Evolutionary conservation across 805 yeast genomes (phyloP), one percentile per base, ranked within the genome.

Genomic region (Saccharomyces eubayanus): DNA sequence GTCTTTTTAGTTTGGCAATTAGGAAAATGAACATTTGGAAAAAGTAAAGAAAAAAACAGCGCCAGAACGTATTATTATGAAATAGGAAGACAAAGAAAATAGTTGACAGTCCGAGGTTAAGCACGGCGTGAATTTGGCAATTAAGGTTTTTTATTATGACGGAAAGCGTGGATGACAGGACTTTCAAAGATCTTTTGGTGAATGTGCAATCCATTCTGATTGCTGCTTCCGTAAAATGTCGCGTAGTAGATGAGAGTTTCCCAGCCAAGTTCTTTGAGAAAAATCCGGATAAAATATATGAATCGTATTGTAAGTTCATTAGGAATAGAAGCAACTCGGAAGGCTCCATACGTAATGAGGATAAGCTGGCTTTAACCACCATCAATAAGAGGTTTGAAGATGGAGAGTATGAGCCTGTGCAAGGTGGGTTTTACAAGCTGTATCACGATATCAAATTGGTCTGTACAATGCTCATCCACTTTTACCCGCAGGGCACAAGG

Each of bases 381-480:
- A 72, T 85, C n/a, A 29, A 60, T 0, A 67, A 72, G 4, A 79
- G 78, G 58, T 72, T 74, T 57, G 67, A 66, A 0, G 57, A 65
- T 0, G 63, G 64, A 1, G 62, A 69, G 16, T 85, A 85, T 62
- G 62, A 55, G 4, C 54, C 67, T 1, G 64, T 59, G 6, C 58
- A 59, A n/a, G 54, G 65, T 9, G 70, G 78, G 0, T 72, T 85
- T 6, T 85, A 84, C 61, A 72, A 72, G 46, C 62, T 87, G 11
- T 86, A 74, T 61, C 92, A 87, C 62, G 96, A 87, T 65, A 63
- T 87, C 47, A 83, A 77, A 55, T 68, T 84, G 16, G 80, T 83
- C 0, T 72, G 83, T 40, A 74, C 80, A 11, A 62, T 74, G n/a
- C 68, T 74, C 36, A 74, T 85, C 28, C 70, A 75, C 46, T 70